These are phyloP conservation scores for Alopecurus myosuroides DNA, from an alignment of 176 grass and related monocot genomes.

Conservation along the genomic window DNA sequence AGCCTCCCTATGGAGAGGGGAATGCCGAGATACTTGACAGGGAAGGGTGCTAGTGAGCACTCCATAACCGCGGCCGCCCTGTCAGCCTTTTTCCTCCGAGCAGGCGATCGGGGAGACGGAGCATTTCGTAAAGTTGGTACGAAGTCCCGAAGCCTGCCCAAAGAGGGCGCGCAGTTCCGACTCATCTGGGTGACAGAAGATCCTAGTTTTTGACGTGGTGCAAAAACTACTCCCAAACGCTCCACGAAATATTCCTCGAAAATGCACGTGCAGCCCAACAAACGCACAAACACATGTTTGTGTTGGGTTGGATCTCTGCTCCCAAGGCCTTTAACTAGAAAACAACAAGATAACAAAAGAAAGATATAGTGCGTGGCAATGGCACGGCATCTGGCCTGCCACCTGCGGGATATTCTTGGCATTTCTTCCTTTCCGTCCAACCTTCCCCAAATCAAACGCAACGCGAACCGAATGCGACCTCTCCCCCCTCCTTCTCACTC, in stretches of 20 bases:
- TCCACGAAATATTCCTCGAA: background rate
- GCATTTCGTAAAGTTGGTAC: too few relatives aligned
- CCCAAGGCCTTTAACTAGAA: background rate
- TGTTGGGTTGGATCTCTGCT: background rate
- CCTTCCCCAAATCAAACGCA: constrained; percentile 12
- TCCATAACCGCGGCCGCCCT: too few relatives aligned
- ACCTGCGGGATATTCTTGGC: constrained; percentile 2
- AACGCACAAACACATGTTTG: background rate
- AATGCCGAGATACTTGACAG: too few relatives aligned
- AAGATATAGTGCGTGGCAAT: background rate
- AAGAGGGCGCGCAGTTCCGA: too few relatives aligned
- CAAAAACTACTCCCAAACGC: background rate
- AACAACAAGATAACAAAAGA: background rate
- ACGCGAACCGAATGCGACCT: constrained; percentile 1
- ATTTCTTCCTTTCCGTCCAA: background rate
- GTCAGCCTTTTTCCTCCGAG: too few relatives aligned
- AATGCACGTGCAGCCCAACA: background rate
- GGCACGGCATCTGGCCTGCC: background rate
- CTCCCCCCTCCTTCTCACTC: background rate
- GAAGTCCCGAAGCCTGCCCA: too few relatives aligned
- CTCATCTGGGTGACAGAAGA: too few relatives aligned
- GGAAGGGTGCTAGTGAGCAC: too few relatives aligned
- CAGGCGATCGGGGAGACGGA: too few relatives aligned
- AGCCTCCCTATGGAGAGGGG: too few relatives aligned
- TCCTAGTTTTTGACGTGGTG: background rate